These are phyloP conservation scores for Rubus parviflorus DNA, from an alignment of 306 rosid genomes.

Conservation along the genomic window DNA sequence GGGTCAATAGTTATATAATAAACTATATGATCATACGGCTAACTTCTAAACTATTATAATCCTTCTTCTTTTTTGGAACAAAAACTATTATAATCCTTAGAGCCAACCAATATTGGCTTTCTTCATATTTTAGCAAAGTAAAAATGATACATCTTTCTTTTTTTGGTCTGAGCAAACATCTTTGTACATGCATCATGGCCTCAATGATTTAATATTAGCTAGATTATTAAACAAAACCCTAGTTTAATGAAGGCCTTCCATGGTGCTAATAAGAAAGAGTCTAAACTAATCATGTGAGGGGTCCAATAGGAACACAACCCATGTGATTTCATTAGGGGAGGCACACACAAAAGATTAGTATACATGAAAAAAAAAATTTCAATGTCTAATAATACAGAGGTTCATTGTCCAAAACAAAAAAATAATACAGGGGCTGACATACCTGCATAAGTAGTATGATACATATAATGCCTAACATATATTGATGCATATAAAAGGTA, in stretches of 20 bases:
- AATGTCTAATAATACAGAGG: conserved; percentile 30
- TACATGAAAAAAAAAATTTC: conserved; percentile 42
- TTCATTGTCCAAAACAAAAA: too few relatives aligned
- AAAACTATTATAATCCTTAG: conserved; percentile 33
- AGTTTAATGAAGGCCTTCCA: conserved; percentile 55
- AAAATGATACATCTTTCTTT: conserved; percentile 24
- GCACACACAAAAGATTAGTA: conserved; percentile 30
- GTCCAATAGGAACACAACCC: conserved; percentile 53
- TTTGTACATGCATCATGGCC: conserved; percentile 54
- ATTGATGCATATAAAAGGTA: neutral
- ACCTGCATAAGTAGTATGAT: conserved; percentile 44
- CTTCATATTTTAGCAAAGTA: conserved; percentile 23
- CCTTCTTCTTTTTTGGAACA: too few relatives aligned
- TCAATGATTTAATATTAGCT: conserved; percentile 45
- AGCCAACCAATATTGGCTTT: conserved; percentile 40
- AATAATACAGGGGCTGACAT: conserved; percentile 26
- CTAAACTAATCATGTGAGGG: conserved; percentile 49
- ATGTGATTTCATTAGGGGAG: conserved; percentile 59
- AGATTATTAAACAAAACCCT: conserved; percentile 29
- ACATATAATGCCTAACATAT: conserved; percentile 27
- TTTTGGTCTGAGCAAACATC: neutral
- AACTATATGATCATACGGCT: neutral
- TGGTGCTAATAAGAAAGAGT: conserved; percentile 38
- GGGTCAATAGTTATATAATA: neutral
- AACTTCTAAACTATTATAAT: conserved; percentile 28